Base-by-base conservation (phyloP, 164 flowering plant species). In the Houttuynia cordata region DNA sequence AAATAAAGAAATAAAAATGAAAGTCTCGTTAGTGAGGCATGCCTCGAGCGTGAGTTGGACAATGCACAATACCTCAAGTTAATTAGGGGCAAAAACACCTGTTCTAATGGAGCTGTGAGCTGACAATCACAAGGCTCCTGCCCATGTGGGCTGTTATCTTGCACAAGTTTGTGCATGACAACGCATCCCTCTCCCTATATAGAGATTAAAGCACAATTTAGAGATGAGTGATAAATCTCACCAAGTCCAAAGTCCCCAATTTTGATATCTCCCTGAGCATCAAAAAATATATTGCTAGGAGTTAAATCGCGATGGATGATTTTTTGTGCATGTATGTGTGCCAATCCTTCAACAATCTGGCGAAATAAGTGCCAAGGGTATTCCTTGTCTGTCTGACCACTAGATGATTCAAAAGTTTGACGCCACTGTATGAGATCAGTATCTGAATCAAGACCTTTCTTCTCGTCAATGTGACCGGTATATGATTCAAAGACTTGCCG, bases 241-340 rank as follows among this genome's bases (percentile, higher is more conserved):
- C 98, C 98, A 56, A 93, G 91, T 68, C 98, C 98, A 75, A 93
- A 93, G 74, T 93, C 98, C 34, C 98, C 98, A 74, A 93, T 93
- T 76, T 93, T 93, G 58, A 93, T 78, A 68, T 93, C 98, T 77
- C 77, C 80, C 45, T 96, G 96, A 60, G 96, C 91, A 83, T 84
- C 98, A 78, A 93, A 93, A 70, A 93, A 93, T 59, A 93, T 87
- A 70, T 93, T 93, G 62, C 58, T 93, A 14, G 98, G 98, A 20
- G 97, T 93, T 72, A 93, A 78, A 68, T 93, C 98, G 56, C 98
- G 82, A 73, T 93, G 98, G 59, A 93, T 93, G 62, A 93, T 93
- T 74, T 96, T 96, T 67, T 93, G 98, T 42, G 87, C 96, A 74
- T 93, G 98, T 65, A 93, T 93, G 74, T 93, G 97, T 23, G 82